phyloP scores from a whole-genome alignment of 1,284 basidiomycete genomes.

The Cystobasidium pallidum region DNA sequence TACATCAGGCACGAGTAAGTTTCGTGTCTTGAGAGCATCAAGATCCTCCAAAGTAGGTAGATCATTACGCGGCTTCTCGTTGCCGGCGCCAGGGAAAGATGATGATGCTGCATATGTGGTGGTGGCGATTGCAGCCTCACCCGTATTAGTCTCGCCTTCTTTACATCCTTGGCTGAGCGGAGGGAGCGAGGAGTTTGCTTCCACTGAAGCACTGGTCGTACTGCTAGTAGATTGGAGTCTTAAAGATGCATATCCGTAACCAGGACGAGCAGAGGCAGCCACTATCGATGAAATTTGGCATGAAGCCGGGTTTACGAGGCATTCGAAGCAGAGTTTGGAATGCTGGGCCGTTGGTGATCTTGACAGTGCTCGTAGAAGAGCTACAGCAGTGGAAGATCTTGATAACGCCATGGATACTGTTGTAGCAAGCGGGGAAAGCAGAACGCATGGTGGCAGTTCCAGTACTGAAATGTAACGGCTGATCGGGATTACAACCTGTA shows the following conservation, averaged over 20 bases:
- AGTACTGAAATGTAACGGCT: background rate
- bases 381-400: background rate
- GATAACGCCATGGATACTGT: background rate
- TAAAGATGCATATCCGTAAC: background rate
- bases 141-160: background rate
- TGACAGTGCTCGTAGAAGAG: background rate
- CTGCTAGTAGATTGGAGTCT: background rate
- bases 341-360: background rate
- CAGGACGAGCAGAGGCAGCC: constrained; percentile 3
- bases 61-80: background rate
- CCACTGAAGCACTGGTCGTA: background rate
- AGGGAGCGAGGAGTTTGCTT: background rate
- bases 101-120: background rate
- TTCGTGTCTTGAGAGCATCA: constrained; percentile 2
- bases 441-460: background rate
- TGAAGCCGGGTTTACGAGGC: constrained; percentile 11
- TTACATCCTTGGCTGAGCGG: background rate
- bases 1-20: background rate
- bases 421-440: background rate
- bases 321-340: background rate
- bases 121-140: background rate
- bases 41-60: constrained; percentile 6
- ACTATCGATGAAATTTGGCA: constrained; percentile 17
- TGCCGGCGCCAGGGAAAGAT: background rate
- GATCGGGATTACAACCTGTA: constrained; percentile 20